A percentile compares a stretch with the other conserved stretches of the same genome.
These are phyloP conservation scores for Phytophthora multivora DNA, from an alignment of 352 stramenopile species.

Conservation along the genomic window DNA sequence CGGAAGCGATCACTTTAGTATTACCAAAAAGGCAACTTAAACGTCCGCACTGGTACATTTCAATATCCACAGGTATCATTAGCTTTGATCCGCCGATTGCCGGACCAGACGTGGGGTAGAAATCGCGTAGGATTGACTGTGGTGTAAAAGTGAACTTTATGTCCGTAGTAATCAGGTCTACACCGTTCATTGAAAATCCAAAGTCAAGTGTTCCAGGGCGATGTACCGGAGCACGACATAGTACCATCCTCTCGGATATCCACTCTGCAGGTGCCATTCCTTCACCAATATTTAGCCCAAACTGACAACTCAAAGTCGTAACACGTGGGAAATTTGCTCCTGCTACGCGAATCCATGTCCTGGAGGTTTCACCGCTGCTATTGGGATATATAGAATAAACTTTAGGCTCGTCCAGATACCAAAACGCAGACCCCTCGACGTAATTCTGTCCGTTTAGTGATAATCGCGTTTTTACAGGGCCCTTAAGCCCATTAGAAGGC, in stretches of 20 bases:
- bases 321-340: slow-evolving; percentile 41
- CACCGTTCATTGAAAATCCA: slow-evolving; percentile 57
- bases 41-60: slow-evolving; percentile 18
- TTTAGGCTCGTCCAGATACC: slow-evolving; percentile 41
- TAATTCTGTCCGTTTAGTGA: slow-evolving; percentile 53
- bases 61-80: slow-evolving; percentile 21
- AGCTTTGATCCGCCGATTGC: slow-evolving; percentile 37
- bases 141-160: slow-evolving; percentile 39
- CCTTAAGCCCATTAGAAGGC: slow-evolving; percentile 1
- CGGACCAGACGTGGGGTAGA: slow-evolving; percentile 31
- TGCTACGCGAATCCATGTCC: slow-evolving; percentile 24
- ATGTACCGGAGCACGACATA: slow-evolving; percentile 38
- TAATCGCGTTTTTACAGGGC: slow-evolving; percentile 20
- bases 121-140: slow-evolving; percentile 7
- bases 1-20: slow-evolving; percentile 8
- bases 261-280: slow-evolving; percentile 24
- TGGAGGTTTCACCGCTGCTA: slow-evolving; percentile 16
- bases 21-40: slow-evolving; percentile 40
- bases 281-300: slow-evolving; percentile 26
- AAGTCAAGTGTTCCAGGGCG: slow-evolving; percentile 27
- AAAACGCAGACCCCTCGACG: slow-evolving; percentile 39
- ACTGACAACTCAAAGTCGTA: slow-evolving; percentile 45
- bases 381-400: slow-evolving; percentile 32
- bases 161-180: slow-evolving; percentile 42
- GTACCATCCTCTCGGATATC: slow-evolving; percentile 28